Conservation (phyloP, 2,329 filamentous ascomycete species). For the Exophiala aquamarina region DNA sequence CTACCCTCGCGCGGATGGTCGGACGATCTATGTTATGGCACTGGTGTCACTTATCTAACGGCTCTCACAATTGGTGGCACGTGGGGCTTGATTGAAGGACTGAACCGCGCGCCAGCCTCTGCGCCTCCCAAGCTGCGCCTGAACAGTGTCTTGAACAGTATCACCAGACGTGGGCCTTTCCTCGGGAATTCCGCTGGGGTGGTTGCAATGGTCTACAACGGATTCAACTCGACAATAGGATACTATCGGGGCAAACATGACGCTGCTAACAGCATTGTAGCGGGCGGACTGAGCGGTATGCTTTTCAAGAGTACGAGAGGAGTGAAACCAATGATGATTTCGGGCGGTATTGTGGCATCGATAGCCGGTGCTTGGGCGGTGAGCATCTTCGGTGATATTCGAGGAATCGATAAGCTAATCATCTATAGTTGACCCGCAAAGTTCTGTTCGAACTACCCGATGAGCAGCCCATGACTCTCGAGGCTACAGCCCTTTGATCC, state of each 20-base stretch:
- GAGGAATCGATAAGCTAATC: conserved; percentile 23
- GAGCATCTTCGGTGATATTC: conserved; percentile 45
- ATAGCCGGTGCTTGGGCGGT: conserved; percentile 90
- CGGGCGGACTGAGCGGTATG: conserved; percentile 85
- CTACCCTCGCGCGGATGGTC: conserved; percentile 96
- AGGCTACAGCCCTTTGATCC: conserved; percentile 1
- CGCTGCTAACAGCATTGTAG: conserved; percentile 80
- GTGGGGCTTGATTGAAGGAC: conserved; percentile 89
- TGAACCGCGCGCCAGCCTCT: conserved; percentile 69
- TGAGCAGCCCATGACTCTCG: too few species aligned
- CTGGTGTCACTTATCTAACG: conserved; percentile 89
- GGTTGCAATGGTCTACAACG: conserved; percentile 94
- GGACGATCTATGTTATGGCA: conserved; percentile 97
- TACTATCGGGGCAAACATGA: conserved; percentile 83
- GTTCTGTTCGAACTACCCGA: conserved; percentile 44
- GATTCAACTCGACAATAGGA: conserved; percentile 81
- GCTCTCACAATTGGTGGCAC: conserved; percentile 81
- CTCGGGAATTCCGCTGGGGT: conserved; percentile 95
- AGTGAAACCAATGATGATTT: conserved; percentile 88
- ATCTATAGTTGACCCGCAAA: conserved; percentile 50
- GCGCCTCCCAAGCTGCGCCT: conserved; percentile 85
- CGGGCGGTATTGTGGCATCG: conserved; percentile 81
- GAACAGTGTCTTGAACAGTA: conserved; percentile 91
- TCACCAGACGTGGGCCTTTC: conserved; percentile 91
- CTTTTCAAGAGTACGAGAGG: conserved; percentile 96